Conservation (phyloP, 371 early-diverging fungal species). For the Mucor piriformis region DNA sequence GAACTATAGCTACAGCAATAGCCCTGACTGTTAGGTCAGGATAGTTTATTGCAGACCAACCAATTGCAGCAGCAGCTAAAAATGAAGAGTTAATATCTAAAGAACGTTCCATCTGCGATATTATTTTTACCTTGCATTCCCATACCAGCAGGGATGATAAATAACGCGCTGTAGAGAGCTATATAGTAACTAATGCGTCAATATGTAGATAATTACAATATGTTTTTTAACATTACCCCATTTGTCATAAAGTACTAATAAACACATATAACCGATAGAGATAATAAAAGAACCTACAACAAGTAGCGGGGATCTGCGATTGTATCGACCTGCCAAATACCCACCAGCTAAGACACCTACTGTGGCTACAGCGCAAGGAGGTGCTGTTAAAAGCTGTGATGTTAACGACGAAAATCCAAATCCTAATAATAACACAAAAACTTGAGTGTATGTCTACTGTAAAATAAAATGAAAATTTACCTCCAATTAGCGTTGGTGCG, state of each 20-base stretch:
- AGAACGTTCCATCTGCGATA: neutral
- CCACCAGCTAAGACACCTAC: slow-evolving; percentile 31
- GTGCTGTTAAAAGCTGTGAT: slow-evolving; percentile 36
- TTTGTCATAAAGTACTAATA: slow-evolving; percentile 20
- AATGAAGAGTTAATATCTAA: neutral
- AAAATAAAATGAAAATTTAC: slow-evolving; percentile 55
- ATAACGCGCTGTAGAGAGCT: slow-evolving; percentile 22
- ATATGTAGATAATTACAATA: neutral
- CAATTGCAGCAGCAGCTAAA: slow-evolving; percentile 31
- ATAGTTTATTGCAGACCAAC: slow-evolving; percentile 33
- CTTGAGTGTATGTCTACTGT: slow-evolving; percentile 63
- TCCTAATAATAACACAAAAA: slow-evolving; percentile 6
- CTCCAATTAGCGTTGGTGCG: slow-evolving; percentile 30
- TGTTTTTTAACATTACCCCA: slow-evolving; percentile 26
- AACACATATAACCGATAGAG: slow-evolving; percentile 24
- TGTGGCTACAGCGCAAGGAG: slow-evolving; percentile 27
- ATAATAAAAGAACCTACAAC: slow-evolving; percentile 26
- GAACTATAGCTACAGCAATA: slow-evolving; percentile 28
- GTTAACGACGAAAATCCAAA: slow-evolving; percentile 32
- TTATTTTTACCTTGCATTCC: slow-evolving; percentile 35
- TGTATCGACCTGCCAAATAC: slow-evolving; percentile 26
- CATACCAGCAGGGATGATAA: slow-evolving; percentile 28
- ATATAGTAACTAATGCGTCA: neutral
- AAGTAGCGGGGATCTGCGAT: slow-evolving; percentile 24
- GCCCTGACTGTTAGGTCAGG: slow-evolving; percentile 33